Evolutionary conservation across 2,329 filamentous ascomycete genomes (phyloP).

Genomic region (Claviceps digitariae): DNA sequence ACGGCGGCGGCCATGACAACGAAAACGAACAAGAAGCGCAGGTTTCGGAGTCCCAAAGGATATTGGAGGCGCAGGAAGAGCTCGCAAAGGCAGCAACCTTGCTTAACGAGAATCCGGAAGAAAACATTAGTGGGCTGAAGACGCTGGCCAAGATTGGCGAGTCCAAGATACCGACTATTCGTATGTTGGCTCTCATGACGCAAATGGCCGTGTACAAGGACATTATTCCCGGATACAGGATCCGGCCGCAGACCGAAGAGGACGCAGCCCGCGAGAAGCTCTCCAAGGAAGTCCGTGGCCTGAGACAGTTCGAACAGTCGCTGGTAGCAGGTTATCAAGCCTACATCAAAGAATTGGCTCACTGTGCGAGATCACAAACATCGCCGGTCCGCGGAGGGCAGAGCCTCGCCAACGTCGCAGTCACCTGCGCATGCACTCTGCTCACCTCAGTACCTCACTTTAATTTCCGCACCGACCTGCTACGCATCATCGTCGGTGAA

Average conservation of each 20-base stretch:
- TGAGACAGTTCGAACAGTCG: constrained; percentile 77
- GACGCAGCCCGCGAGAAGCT: constrained; percentile 65
- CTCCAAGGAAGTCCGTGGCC: constrained; percentile 77
- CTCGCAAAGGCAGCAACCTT: constrained; percentile 67
- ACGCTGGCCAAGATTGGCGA: constrained; percentile 60
- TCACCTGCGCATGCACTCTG: constrained; percentile 74
- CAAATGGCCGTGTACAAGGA: constrained; percentile 90
- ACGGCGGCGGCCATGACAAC: background rate
- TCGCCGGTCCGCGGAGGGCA: constrained; percentile 25
- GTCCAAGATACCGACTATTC: constrained; percentile 56
- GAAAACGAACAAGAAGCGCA: constrained; percentile 39
- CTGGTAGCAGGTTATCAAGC: constrained; percentile 73
- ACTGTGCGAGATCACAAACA: constrained; percentile 46
- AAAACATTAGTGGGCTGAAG: constrained; percentile 70
- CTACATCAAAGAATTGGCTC: constrained; percentile 65
- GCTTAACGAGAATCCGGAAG: constrained; percentile 87
- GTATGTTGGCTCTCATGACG: constrained; percentile 75
- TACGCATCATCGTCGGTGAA: constrained; percentile 78
- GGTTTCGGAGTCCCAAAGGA: constrained; percentile 64
- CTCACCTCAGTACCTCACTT: constrained; percentile 82
- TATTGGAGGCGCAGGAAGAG: constrained; percentile 81
- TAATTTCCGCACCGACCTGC: constrained; percentile 81
- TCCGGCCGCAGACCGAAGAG: constrained; percentile 67
- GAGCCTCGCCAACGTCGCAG: constrained; percentile 58
- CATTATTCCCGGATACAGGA: constrained; percentile 90